Percentiles rank a stretch among this genome's conserved stretches.
These are phyloP conservation scores for Penicillium goetzii DNA, from an alignment of 495 filamentous ascomycete species.

Conservation along the genomic window DNA sequence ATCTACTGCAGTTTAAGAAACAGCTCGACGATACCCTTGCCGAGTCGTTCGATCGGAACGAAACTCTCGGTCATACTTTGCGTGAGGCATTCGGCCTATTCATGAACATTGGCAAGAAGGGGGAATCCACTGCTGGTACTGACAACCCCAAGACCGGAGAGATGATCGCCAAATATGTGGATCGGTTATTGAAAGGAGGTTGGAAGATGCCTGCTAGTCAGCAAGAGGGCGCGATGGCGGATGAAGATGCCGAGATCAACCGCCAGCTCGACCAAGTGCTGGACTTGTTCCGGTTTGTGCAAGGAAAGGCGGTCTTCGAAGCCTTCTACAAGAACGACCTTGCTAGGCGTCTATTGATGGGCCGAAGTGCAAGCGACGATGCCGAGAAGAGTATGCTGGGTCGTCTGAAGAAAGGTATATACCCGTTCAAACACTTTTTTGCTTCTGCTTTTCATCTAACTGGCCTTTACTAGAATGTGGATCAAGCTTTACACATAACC, in stretches of 20 bases:
- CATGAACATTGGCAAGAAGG: slow-evolving; percentile 82
- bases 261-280: slow-evolving; percentile 88
- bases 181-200: slow-evolving; percentile 83
- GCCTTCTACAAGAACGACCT: slow-evolving; percentile 99
- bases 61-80: slow-evolving; percentile 72
- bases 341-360: slow-evolving; percentile 84
- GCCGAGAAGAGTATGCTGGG: slow-evolving; percentile 94
- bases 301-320: slow-evolving; percentile 97
- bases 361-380: slow-evolving; percentile 87
- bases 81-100: slow-evolving; percentile 85
- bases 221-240: slow-evolving; percentile 62
- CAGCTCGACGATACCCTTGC: slow-evolving; percentile 74
- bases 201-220: slow-evolving; percentile 66
- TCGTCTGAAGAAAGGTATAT: slow-evolving; percentile 75
- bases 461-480: slow-evolving; percentile 71
- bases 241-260: slow-evolving; percentile 89
- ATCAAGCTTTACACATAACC: slow-evolving; percentile 88
- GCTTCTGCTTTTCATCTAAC: not conserved
- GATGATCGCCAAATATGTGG: slow-evolving; percentile 98
- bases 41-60: slow-evolving; percentile 73
- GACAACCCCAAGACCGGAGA: slow-evolving; percentile 93
- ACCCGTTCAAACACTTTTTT: not conserved
- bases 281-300: slow-evolving; percentile 94
- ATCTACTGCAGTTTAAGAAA: slow-evolving; percentile 80
- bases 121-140: slow-evolving; percentile 67